A percentile compares a stretch with the other conserved stretches of the same genome.
Evolutionary conservation across 352 stramenopile species (phyloP).

Genomic region (Globisporangium lucens): DNA sequence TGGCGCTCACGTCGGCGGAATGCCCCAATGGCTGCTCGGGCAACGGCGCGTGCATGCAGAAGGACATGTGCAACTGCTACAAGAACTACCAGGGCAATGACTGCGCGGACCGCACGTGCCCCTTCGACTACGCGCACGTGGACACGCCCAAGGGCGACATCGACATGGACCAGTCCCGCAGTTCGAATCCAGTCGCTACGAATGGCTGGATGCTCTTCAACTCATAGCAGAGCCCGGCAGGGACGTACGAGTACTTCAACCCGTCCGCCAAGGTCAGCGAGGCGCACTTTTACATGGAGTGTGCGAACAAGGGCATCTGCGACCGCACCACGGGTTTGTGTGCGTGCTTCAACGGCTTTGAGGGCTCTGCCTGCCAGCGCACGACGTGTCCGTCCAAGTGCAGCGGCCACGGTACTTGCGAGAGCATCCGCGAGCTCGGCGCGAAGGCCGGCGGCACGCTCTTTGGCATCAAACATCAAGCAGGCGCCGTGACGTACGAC

Average conservation of each 20-base stretch:
- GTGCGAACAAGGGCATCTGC: slow-evolving; percentile 92
- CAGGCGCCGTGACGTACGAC: slow-evolving; percentile 37
- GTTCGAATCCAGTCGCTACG: slow-evolving; percentile 1
- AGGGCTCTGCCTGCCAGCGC: slow-evolving; percentile 85
- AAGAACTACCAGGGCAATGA: slow-evolving; percentile 85
- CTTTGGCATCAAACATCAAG: slow-evolving; percentile 25
- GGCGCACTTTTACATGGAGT: slow-evolving; percentile 93
- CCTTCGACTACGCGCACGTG: slow-evolving; percentile 84
- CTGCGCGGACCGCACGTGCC: slow-evolving; percentile 80
- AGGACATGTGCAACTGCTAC: slow-evolving; percentile 85
- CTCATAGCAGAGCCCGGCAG: slow-evolving; percentile 66
- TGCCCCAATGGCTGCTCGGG: slow-evolving; percentile 81
- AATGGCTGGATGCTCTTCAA: slow-evolving; percentile 61
- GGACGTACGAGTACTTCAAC: slow-evolving; percentile 76
- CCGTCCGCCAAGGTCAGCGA: slow-evolving; percentile 35
- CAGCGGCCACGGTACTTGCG: slow-evolving; percentile 66
- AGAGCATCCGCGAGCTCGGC: slow-evolving; percentile 60
- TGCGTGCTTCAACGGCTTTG: slow-evolving; percentile 88
- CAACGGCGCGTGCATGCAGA: slow-evolving; percentile 75
- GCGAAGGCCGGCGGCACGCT: slow-evolving; percentile 42
- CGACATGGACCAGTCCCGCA: slow-evolving; percentile 68
- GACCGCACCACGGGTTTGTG: slow-evolving; percentile 82
- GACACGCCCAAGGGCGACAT: slow-evolving; percentile 94
- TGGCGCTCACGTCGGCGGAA: slow-evolving; percentile 34
- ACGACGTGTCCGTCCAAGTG: slow-evolving; percentile 69